A percentile compares a stretch with the other conserved stretches of the same genome.
Evolutionary conservation across 805 yeast genomes (phyloP).

Genomic region (Spathaspora boniae): DNA sequence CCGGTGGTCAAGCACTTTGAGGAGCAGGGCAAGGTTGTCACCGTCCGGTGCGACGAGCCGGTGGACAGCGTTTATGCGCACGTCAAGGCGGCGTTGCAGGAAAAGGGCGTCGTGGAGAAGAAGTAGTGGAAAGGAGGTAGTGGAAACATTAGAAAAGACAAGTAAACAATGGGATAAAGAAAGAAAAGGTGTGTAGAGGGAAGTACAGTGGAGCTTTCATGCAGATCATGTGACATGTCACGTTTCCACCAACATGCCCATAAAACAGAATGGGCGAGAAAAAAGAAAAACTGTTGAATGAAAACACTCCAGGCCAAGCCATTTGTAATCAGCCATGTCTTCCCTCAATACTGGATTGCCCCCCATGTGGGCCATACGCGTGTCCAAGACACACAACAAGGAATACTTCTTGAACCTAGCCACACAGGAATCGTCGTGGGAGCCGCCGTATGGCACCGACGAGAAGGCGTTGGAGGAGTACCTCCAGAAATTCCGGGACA

Average conservation of each 20-base stretch:
- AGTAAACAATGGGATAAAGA: not conserved
- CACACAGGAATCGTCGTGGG: conserved; percentile 81
- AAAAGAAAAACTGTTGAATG: no score
- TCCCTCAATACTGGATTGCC: conserved; percentile 72
- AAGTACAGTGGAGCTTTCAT: not conserved
- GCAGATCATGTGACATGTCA: not conserved
- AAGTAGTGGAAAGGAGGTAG: not conserved
- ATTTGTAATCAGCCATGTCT: not conserved
- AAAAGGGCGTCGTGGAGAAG: conserved; percentile 25
- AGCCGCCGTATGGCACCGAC: conserved; percentile 84
- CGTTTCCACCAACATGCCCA: no score
- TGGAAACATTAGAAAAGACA: not conserved
- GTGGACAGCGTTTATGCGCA: conserved; percentile 73
- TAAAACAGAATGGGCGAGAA: no score
- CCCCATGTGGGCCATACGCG: conserved; percentile 74
- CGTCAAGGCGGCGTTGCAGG: conserved; percentile 63
- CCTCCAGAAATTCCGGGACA: conserved; percentile 37
- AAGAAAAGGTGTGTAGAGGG: conserved; percentile 1
- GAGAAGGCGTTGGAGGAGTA: conserved; percentile 53
- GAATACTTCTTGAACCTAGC: conserved; percentile 77
- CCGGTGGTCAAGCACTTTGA: conserved; percentile 89
- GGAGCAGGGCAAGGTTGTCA: conserved; percentile 69
- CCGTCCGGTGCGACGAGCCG: conserved; percentile 72
- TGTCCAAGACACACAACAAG: conserved; percentile 75
- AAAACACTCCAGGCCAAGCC: not conserved